phyloP scores from a whole-genome alignment of 2,329 filamentous ascomycete species.

The Apiospora marii region DNA sequence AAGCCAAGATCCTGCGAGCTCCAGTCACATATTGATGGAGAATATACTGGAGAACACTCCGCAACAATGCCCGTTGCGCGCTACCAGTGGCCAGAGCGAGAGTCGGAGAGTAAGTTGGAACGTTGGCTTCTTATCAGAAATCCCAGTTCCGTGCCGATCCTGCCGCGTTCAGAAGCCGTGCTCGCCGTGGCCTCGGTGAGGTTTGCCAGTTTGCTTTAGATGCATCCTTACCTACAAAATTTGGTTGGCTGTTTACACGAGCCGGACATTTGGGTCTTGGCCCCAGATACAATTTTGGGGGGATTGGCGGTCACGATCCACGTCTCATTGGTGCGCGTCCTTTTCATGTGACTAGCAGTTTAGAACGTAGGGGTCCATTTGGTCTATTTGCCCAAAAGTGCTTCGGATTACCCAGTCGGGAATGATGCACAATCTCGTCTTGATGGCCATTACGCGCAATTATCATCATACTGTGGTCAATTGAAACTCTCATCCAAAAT shows the following conservation, averaged over 20 bases:
- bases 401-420: conserved; percentile 5
- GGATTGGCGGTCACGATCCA: not conserved
- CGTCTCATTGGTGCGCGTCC: not conserved
- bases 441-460: not conserved
- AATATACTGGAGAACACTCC: not conserved
- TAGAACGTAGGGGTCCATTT: not conserved
- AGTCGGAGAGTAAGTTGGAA: conserved; percentile 1
- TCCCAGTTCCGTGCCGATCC: conserved; percentile 7
- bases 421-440: not conserved
- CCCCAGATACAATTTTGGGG: not conserved
- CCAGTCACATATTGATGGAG: not conserved
- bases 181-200: not conserved
- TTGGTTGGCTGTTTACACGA: not conserved
- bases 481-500: not conserved
- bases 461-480: not conserved
- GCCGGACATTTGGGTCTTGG: not conserved
- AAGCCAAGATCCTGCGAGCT: not conserved
- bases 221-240: not conserved
- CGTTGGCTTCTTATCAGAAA: not conserved
- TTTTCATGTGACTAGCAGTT: not conserved
- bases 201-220: not conserved
- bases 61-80: not conserved
- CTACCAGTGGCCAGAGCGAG: not conserved
- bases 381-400: not conserved
- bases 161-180: conserved; percentile 1